These are phyloP conservation scores for Apiotrichum siamense DNA, from an alignment of 1,284 basidiomycete species.

Conservation along the genomic window DNA sequence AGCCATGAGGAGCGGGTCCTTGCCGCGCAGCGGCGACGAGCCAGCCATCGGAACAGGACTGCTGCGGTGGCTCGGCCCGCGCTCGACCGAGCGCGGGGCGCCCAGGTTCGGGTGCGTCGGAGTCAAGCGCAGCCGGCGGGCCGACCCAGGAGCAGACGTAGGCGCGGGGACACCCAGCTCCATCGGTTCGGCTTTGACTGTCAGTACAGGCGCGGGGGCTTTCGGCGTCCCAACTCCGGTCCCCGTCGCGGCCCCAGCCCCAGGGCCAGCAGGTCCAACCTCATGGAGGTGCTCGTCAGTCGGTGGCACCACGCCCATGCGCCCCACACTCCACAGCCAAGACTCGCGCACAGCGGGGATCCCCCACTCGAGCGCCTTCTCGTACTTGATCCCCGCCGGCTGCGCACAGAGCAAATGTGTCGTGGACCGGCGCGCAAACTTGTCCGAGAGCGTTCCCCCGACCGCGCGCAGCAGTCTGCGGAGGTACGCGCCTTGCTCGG, in stretches of 20 bases:
- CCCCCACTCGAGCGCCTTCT: constrained; percentile 36
- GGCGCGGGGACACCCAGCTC: too few relatives aligned
- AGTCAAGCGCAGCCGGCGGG: too few relatives aligned
- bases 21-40: not conserved
- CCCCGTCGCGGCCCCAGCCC: too few relatives aligned
- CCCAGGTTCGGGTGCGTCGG: constrained; percentile 22
- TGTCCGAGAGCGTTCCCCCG: constrained; percentile 28
- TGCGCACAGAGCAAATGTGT: constrained; percentile 36
- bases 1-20: not conserved
- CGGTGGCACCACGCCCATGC: constrained; percentile 24
- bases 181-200: too few relatives aligned
- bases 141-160: too few relatives aligned
- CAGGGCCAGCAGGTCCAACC: constrained; percentile 3
- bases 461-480: constrained; percentile 33
- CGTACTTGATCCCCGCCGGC: constrained; percentile 29
- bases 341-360: constrained; percentile 29
- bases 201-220: too few relatives aligned
- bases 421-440: constrained; percentile 26
- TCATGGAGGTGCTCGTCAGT: constrained; percentile 19
- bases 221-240: too few relatives aligned
- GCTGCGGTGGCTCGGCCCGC: not conserved
- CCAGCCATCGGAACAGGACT: too few relatives aligned
- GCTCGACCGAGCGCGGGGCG: not conserved
- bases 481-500: constrained; percentile 31
- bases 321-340: constrained; percentile 37